A percentile compares a stretch with the other conserved stretches of the same genome.
These are phyloP conservation scores for Yamadazyma spencermartinsiae DNA, from an alignment of 1,139 yeast species.

Conservation along the genomic window DNA sequence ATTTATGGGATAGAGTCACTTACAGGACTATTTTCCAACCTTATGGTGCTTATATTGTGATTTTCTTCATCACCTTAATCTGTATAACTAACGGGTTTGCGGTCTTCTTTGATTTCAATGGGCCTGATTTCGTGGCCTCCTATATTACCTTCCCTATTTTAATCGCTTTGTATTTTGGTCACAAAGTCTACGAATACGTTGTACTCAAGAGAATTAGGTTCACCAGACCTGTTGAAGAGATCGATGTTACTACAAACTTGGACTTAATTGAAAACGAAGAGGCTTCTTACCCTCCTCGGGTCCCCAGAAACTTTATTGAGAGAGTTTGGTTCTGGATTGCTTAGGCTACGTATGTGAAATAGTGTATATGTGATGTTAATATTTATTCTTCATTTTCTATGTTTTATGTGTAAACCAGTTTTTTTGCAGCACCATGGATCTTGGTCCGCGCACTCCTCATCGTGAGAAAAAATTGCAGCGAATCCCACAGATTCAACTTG, in stretches of 20 bases:
- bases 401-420: no score
- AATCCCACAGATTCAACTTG: not conserved
- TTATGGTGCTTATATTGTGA: constrained; percentile 50
- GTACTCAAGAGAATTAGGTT: constrained; percentile 20
- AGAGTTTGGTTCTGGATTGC: constrained; percentile 44
- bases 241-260: constrained; percentile 48
- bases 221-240: constrained; percentile 35
- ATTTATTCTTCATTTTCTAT: no score
- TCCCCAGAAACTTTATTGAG: constrained; percentile 35
- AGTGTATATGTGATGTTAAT: not conserved
- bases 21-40: constrained; percentile 52
- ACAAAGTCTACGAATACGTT: constrained; percentile 31
- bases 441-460: not conserved
- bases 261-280: constrained; percentile 44
- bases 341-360: constrained; percentile 7
- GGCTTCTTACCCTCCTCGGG: constrained; percentile 25
- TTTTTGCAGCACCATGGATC: not conserved
- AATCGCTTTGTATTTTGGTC: constrained; percentile 46
- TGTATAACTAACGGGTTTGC: constrained; percentile 61
- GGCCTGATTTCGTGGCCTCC: constrained; percentile 58
- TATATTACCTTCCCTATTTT: constrained; percentile 55
- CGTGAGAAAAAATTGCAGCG: not conserved
- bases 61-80: constrained; percentile 43
- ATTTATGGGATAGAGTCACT: constrained; percentile 46
- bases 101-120: constrained; percentile 53